Conservation (phyloP, 257 asterid genomes). For the Solanum medicagineum region DNA sequence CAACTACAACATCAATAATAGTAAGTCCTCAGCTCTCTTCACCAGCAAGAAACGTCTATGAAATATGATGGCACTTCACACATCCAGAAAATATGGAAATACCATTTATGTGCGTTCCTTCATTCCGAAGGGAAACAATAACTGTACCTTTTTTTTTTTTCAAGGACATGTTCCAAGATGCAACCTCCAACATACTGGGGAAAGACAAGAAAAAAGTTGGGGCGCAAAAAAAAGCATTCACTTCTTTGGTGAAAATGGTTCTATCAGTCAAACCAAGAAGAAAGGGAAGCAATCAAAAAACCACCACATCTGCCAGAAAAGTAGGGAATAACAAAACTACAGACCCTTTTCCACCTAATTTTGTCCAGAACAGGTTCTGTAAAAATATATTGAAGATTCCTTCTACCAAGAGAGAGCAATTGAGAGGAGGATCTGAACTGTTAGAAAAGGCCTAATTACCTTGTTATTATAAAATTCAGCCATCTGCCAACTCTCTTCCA, state of each 20-base stretch:
- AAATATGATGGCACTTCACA: background rate
- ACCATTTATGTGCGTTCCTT: background rate
- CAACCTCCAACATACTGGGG: background rate
- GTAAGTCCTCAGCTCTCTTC: background rate
- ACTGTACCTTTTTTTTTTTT: background rate
- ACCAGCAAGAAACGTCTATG: background rate
- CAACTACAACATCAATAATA: background rate
- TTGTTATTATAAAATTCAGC: constrained; percentile 93
- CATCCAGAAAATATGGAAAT: background rate
- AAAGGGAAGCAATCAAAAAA: background rate
- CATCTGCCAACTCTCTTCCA: constrained; percentile 99
- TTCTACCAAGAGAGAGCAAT: background rate
- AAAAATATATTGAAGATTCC: background rate
- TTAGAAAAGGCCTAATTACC: constrained; percentile 24
- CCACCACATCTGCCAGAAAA: background rate
- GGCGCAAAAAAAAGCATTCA: background rate
- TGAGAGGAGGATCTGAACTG: background rate
- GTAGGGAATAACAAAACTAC: background rate
- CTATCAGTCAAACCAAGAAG: background rate
- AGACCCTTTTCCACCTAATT: background rate
- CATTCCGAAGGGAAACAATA: background rate
- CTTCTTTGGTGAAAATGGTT: background rate
- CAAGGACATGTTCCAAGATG: background rate
- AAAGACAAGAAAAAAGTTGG: background rate
- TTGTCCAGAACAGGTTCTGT: background rate